Conservation (phyloP, 371 early-diverging fungal species). For the Rhizopus microsporus region DNA sequence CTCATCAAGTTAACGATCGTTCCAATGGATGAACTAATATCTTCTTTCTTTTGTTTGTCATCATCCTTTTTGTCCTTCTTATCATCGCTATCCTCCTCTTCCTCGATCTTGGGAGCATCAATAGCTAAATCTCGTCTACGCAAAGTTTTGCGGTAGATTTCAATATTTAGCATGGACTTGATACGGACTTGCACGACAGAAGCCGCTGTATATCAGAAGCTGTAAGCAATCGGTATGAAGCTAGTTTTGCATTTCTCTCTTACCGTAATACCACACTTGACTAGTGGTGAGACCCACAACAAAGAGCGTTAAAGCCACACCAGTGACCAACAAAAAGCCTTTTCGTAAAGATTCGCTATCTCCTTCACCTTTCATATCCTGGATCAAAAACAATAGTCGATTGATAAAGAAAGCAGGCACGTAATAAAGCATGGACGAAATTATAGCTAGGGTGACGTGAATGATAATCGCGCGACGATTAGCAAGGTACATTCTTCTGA, state of each 20-base stretch:
- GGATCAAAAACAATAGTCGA: constrained; percentile 35
- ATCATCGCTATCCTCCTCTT: constrained; percentile 16
- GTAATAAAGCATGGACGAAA: constrained; percentile 35
- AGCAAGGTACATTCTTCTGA: constrained; percentile 30
- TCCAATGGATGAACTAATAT: constrained; percentile 58
- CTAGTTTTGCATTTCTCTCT: background rate
- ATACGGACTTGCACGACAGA: constrained; percentile 47
- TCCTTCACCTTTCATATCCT: constrained; percentile 23
- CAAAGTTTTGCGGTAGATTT: constrained; percentile 61
- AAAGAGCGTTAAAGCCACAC: constrained; percentile 42
- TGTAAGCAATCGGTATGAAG: constrained; percentile 1
- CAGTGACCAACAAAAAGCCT: constrained; percentile 46
- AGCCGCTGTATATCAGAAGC: constrained; percentile 15
- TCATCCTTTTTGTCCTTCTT: constrained; percentile 8
- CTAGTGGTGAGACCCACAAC: constrained; percentile 42
- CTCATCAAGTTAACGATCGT: constrained; percentile 85
- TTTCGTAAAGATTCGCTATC: constrained; percentile 14
- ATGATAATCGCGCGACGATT: constrained; percentile 28
- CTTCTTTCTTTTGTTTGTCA: constrained; percentile 31
- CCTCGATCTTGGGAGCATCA: constrained; percentile 33
- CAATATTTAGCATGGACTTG: constrained; percentile 55
- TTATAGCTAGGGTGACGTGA: constrained; percentile 29
- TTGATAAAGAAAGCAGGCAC: constrained; percentile 45
- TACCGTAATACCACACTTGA: constrained; percentile 57
- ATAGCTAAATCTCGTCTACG: constrained; percentile 36